A percentile compares a stretch with the other conserved stretches of the same genome.
phyloP scores from a whole-genome alignment of 2,329 filamentous ascomycete species.

The Colletotrichum tropicicola region DNA sequence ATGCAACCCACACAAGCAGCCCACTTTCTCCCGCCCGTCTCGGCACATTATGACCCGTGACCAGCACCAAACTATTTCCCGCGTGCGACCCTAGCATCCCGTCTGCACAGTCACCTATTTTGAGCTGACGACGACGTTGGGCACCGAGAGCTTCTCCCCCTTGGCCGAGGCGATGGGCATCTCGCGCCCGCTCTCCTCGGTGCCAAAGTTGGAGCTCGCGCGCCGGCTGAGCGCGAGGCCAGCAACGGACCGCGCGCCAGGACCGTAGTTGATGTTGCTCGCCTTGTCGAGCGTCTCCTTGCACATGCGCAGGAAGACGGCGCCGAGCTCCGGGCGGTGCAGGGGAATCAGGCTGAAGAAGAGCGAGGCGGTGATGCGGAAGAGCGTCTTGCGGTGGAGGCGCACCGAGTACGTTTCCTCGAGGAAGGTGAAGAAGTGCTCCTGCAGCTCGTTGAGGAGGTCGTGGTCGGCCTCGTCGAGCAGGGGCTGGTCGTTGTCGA shows the following conservation, averaged over 20 bases:
- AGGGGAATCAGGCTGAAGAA: conserved; percentile 41
- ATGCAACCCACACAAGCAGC: conserved; percentile 9
- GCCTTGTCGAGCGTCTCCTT: conserved; percentile 38
- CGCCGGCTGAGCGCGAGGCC: conserved; percentile 22
- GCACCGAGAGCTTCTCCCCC: conserved; percentile 17
- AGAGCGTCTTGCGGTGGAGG: conserved; percentile 40
- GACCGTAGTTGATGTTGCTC: conserved; percentile 31
- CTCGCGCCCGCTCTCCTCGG: conserved; percentile 25
- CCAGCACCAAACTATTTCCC: no score
- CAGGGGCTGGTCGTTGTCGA: conserved; percentile 31
- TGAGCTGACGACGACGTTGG: conserved; percentile 19
- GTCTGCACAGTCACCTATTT: conserved; percentile 1
- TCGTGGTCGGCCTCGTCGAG: conserved; percentile 36
- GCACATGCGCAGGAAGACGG: conserved; percentile 38
- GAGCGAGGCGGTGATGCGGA: conserved; percentile 40
- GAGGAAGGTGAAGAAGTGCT: conserved; percentile 38
- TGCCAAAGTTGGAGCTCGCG: conserved; percentile 29
- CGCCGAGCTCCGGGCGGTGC: conserved; percentile 36
- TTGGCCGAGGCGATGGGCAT: conserved; percentile 23
- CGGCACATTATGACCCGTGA: no score
- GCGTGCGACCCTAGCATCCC: neutral
- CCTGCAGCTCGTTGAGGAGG: conserved; percentile 36
- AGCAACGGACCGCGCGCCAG: conserved; percentile 24
- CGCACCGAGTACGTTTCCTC: conserved; percentile 35
- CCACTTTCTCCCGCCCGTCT: no score